phyloP scores from a whole-genome alignment of 2,329 filamentous ascomycete genomes.

The Talaromyces sp. region DNA sequence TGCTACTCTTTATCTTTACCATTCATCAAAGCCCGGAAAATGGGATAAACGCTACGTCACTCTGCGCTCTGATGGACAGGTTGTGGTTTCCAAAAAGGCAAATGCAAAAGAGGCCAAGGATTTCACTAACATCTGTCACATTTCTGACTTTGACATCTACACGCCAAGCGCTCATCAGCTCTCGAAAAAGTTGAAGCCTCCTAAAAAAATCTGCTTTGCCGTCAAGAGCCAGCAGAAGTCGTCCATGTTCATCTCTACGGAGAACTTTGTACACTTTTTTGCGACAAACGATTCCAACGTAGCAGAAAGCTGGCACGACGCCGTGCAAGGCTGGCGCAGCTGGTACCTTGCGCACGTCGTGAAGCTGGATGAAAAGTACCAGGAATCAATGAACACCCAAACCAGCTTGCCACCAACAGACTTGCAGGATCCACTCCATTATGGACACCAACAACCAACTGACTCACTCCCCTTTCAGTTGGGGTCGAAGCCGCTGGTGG shows the following conservation, averaged over 20 bases:
- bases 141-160: constrained; percentile 93
- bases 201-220: constrained; percentile 80
- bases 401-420: constrained; percentile 19
- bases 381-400: constrained; percentile 6
- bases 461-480: constrained; percentile 51
- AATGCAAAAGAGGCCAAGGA: constrained; percentile 58
- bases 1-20: constrained; percentile 67
- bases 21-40: constrained; percentile 75
- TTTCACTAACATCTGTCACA: constrained; percentile 66
- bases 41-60: constrained; percentile 85
- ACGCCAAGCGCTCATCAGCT: constrained; percentile 64
- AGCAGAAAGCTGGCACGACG: constrained; percentile 65
- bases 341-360: constrained; percentile 82
- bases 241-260: constrained; percentile 72
- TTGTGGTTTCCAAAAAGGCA: constrained; percentile 64
- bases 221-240: constrained; percentile 91
- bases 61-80: constrained; percentile 67
- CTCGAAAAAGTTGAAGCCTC: constrained; percentile 69
- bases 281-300: constrained; percentile 66
- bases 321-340: constrained; percentile 77
- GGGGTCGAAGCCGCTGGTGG: constrained; percentile 63
- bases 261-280: constrained; percentile 92
- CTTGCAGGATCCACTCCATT: constrained; percentile 14
- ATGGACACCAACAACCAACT: constrained; percentile 8
- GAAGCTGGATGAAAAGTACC: constrained; percentile 48